Base-by-base conservation (phyloP, 2,329 filamentous ascomycete genomes). In the Ceratocystiopsis sp. region DNA sequence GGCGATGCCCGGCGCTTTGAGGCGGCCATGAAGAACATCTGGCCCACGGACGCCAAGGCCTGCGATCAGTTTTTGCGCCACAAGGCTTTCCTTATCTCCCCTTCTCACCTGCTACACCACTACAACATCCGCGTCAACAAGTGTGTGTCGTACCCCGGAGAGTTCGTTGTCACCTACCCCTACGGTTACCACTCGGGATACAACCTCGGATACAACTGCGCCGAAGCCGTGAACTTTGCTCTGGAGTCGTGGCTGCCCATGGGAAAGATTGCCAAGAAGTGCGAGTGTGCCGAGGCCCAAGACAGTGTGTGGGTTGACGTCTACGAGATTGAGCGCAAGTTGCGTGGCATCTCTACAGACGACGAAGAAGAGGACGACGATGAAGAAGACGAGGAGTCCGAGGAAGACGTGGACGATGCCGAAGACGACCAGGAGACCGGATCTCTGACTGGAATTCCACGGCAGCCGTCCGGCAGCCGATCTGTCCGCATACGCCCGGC, bases 281-380 rank as follows among this genome's bases (percentile, higher is more conserved):
- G 91, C 61, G 80, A 96, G 55, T 98, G 91, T 57, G 86, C 91
- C 54, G 75, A 91, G 46, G 87, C 94, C 50, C 78, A 93, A 47
- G 91, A 98, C 65, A 96, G 89, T 54, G 91, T 98, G 4, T 98
- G 93, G 87, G 86, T 98, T 42, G 87, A 98, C 56, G 86, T 96
- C 4, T 79, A 84, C 46, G 91, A 95, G 54, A 93, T 98, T 45
- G 86, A 98, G 61, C 84, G 91, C 48, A 95, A 93, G 59, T 64
- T 96, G 39, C 76, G 87, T 42, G 91, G 91, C 37, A 87, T 96
- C 57, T 80, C 84, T 45, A 84, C 84, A 6, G 84, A 86, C 52
- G 84, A 83, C 52, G 82, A 87, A 55, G 80, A 85, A 52, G 82
- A 79, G 0, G 80, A 84, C 35, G 78, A 82, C 4, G 73, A 78